phyloP scores from a whole-genome alignment of 1,139 yeast species.

The Hyphopichia burtonii region DNA sequence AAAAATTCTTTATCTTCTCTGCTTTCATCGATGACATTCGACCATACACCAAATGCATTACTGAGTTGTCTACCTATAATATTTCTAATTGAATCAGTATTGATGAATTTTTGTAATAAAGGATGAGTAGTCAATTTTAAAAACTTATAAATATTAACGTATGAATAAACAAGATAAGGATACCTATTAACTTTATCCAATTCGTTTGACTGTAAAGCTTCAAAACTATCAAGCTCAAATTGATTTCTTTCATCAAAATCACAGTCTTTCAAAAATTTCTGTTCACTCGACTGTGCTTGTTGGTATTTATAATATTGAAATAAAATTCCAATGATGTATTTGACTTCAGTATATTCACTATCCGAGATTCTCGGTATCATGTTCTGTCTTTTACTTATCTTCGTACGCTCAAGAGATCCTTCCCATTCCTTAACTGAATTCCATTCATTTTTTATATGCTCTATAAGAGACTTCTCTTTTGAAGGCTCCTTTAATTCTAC shows the following conservation, averaged over 20 bases:
- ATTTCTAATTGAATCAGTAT: conserved; percentile 40
- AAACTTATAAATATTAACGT: conserved; percentile 51
- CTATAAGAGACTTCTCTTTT: conserved; percentile 12
- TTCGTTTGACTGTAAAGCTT: conserved; percentile 56
- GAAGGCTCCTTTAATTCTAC: conserved; percentile 14
- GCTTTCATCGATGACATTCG: conserved; percentile 29
- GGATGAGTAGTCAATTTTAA: conserved; percentile 42
- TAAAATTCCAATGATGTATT: conserved; percentile 33
- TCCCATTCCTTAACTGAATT: conserved; percentile 38
- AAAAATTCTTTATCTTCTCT: conserved; percentile 56
- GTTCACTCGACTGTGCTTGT: background rate
- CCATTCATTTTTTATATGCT: conserved; percentile 26
- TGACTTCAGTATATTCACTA: conserved; percentile 38
- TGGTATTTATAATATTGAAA: conserved; percentile 20
- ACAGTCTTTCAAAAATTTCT: conserved; percentile 10
- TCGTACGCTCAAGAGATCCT: conserved; percentile 18
- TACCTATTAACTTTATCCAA: conserved; percentile 44
- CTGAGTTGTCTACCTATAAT: conserved; percentile 64
- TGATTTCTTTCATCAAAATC: conserved; percentile 9
- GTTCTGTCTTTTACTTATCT: conserved; percentile 26
- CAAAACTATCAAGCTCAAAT: conserved; percentile 34
- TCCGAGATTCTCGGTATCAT: conserved; percentile 33
- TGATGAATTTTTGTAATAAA: conserved; percentile 35
- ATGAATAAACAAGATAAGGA: conserved; percentile 53
- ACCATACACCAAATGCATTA: conserved; percentile 80